Base-by-base conservation (phyloP, 352 stramenopile species). In the Phytophthora boehmeriae region DNA sequence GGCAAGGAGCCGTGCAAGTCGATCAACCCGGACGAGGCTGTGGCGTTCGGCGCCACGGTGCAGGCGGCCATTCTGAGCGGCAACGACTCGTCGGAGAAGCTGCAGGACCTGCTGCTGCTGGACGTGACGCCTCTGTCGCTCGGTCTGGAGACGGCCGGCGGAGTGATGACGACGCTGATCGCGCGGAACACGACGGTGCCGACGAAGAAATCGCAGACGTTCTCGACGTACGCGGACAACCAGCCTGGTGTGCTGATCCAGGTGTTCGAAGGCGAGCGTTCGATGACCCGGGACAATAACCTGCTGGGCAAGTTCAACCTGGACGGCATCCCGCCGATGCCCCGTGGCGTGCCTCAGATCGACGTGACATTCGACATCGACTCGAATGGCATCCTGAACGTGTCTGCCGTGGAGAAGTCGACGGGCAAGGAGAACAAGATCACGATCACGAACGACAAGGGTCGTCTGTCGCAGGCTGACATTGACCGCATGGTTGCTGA, bases 401-500 rank as follows among this genome's bases (percentile, higher is more conserved):
- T 99, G 27, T 94, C 85, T 46, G 96, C 95, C 13, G 75, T 90
- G 20, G 81, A 90, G 63, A 90, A 99, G 89, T 97, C 90, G 68
- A 99, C 97, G 20, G 96, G 97, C 64, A 99, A 98, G 89, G 80
- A 88, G 71, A 86, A 90, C 62, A 98, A 98, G 85, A 99, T 99
- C 71, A 99, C 96, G 48, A 99, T 99, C 68, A 99, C 96, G 28
- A 96, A 97, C 57, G 97, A 99, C 69, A 99, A 98, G 84, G 97
- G 97, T 55, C 92, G 97, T 68, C 82, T 99, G 14, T 97, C 85
- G 39, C 85, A 99, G 66, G 96, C 98, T 39, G 97, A 99, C 55
- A 99, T 99, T 68, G 93, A 99, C 71, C 88, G 96, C 56, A 99
- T 99, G 97, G 95, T 99, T 9, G 59, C 80, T 17, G 97, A 99